phyloP scores from a whole-genome alignment of 2,329 filamentous ascomycete genomes.

The Hymenoscyphus albidus region DNA sequence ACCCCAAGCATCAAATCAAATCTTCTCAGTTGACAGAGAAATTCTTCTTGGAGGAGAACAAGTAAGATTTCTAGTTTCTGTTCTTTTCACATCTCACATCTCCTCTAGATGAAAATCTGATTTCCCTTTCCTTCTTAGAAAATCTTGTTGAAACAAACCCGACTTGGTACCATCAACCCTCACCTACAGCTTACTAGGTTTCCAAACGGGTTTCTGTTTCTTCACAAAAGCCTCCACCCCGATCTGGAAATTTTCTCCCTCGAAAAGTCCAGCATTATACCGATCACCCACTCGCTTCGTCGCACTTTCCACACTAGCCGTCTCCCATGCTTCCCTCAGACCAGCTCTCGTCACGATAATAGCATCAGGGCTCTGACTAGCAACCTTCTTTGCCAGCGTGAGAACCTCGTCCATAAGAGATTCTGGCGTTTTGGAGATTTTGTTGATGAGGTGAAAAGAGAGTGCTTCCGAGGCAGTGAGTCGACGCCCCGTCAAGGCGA shows the following conservation, averaged over 20 bases:
- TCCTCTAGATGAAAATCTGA: not conserved
- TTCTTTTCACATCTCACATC: no score
- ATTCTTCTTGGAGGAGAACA: no score
- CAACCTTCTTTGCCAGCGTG: constrained; percentile 57
- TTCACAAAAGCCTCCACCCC: constrained; percentile 73
- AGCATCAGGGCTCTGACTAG: constrained; percentile 66
- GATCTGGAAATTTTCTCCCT: constrained; percentile 69
- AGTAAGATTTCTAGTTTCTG: no score
- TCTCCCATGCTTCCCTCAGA: constrained; percentile 68
- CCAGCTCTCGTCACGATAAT: constrained; percentile 70
- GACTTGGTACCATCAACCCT: not conserved
- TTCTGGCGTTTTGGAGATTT: constrained; percentile 45
- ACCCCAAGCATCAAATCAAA: no score
- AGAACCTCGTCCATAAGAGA: constrained; percentile 55
- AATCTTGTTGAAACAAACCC: not conserved
- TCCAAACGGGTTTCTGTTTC: constrained; percentile 66
- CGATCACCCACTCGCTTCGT: constrained; percentile 57
- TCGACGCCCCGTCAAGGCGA: constrained; percentile 61
- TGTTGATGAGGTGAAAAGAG: constrained; percentile 65
- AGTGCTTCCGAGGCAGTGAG: constrained; percentile 58
- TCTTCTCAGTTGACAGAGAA: no score
- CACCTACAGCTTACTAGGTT: constrained; percentile 53
- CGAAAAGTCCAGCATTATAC: constrained; percentile 50
- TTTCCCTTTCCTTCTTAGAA: not conserved
- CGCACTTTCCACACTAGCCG: constrained; percentile 51